A percentile compares a stretch with the other conserved stretches of the same genome.
These are phyloP conservation scores for Dissophora ornata DNA, from an alignment of 192 early-diverging fungal species.

Conservation along the genomic window DNA sequence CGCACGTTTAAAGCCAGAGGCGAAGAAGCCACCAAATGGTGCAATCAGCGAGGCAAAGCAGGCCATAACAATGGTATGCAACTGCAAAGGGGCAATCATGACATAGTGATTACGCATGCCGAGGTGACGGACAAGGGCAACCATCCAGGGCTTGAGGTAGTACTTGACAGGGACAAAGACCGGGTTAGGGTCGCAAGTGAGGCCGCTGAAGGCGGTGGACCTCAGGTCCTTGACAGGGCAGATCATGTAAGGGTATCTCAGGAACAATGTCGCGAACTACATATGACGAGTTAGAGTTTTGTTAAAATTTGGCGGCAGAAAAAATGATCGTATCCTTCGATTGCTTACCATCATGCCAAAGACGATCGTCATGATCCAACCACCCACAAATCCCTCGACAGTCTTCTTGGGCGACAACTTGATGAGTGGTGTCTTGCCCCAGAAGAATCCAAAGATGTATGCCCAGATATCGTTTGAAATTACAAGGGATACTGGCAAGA, in stretches of 20 bases:
- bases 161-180: conserved; percentile 62
- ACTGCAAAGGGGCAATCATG: conserved; percentile 83
- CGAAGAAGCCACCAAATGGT: conserved; percentile 99
- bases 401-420: conserved; percentile 98
- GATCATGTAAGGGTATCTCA: conserved; percentile 67
- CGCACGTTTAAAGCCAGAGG: conserved; percentile 94
- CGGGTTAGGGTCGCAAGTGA: conserved; percentile 68
- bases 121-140: conserved; percentile 46
- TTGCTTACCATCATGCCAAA: conserved; percentile 80
- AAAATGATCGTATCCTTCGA: too few species aligned
- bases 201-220: conserved; percentile 59
- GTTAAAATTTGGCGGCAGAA: too few species aligned
- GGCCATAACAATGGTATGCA: conserved; percentile 89
- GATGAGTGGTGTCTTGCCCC: conserved; percentile 90
- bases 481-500: conserved; percentile 88
- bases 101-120: conserved; percentile 58
- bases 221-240: conserved; percentile 69
- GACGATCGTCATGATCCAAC: conserved; percentile 83
- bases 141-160: conserved; percentile 58
- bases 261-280: conserved; percentile 63
- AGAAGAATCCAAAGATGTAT: conserved; percentile 97
- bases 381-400: conserved; percentile 96
- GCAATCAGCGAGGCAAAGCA: conserved; percentile 95
- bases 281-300: too few species aligned
- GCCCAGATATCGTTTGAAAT: conserved; percentile 97